These are phyloP conservation scores for Lippia alba DNA, from an alignment of 305 asterid species.

Conservation along the genomic window DNA sequence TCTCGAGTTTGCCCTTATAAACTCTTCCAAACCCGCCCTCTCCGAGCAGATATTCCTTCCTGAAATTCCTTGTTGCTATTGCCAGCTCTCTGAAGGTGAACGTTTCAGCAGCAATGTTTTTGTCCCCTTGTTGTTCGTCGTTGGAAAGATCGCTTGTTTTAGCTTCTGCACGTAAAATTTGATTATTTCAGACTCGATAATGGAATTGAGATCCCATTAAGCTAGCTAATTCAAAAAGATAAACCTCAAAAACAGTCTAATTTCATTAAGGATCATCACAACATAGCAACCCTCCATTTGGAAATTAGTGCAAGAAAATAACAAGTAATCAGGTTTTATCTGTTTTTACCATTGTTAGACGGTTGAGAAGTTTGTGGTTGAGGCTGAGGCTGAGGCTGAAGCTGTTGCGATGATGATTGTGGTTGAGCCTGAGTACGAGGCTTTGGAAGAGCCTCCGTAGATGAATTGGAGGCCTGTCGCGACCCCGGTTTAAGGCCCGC, in stretches of 20 bases:
- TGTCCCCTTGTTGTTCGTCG: constrained; percentile 46
- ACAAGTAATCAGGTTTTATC: neutral
- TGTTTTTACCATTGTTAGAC: constrained; percentile 46
- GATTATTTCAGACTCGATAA: constrained; percentile 7
- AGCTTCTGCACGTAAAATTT: constrained; percentile 39
- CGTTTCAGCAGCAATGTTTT: constrained; percentile 71
- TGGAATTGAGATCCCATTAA: neutral
- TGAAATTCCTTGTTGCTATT: constrained; percentile 54
- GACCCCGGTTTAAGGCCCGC: constrained; percentile 34
- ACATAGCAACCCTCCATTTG: no score
- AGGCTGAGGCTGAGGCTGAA: constrained; percentile 32
- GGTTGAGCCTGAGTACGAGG: constrained; percentile 28
- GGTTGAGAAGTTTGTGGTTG: constrained; percentile 31
- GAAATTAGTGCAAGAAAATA: no score
- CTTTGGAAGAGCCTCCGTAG: constrained; percentile 37
- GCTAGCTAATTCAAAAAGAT: neutral
- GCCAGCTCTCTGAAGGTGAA: constrained; percentile 80
- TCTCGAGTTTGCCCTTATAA: constrained; percentile 71
- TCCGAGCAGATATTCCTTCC: constrained; percentile 50
- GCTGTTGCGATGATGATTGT: constrained; percentile 23
- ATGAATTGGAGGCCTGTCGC: constrained; percentile 34
- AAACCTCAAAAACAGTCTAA: neutral
- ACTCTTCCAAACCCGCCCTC: constrained; percentile 76
- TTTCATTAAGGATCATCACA: no score
- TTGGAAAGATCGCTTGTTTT: constrained; percentile 31